phyloP scores from a whole-genome alignment of 345 rosid species.

The Murraya paniculata region DNA sequence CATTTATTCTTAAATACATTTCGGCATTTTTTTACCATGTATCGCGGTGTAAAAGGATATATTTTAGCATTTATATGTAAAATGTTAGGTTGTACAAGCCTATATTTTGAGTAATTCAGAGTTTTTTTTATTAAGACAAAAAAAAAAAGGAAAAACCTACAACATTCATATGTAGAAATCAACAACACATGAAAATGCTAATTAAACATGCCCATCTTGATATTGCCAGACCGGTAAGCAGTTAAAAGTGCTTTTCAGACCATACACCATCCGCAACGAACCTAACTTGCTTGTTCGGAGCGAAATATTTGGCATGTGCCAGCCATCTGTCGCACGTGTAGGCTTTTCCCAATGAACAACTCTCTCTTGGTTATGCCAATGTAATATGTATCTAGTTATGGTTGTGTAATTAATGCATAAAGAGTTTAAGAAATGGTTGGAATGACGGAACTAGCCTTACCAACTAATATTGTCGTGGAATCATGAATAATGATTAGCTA shows the following conservation, averaged over 20 bases:
- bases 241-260: constrained; percentile 59
- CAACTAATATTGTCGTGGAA: constrained; percentile 10
- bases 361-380: background rate
- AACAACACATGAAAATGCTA: constrained; percentile 21
- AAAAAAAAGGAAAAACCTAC: too few relatives aligned
- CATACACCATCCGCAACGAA: constrained; percentile 20
- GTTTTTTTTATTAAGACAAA: too few relatives aligned
- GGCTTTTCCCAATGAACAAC: background rate
- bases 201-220: constrained; percentile 40
- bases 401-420: constrained; percentile 18
- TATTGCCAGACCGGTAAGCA: constrained; percentile 42
- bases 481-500: constrained; percentile 2
- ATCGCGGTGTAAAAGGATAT: too few relatives aligned
- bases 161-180: background rate
- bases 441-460: constrained; percentile 26
- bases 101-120: too few relatives aligned
- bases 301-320: constrained; percentile 32
- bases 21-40: too few relatives aligned
- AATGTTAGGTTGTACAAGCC: too few relatives aligned
- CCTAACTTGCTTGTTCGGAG: constrained; percentile 31
- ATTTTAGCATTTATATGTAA: too few relatives aligned
- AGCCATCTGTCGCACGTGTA: constrained; percentile 14
- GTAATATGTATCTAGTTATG: too few relatives aligned
- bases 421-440: background rate
- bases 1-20: too few relatives aligned